A percentile compares a stretch with the other conserved stretches of the same genome.
phyloP scores from a whole-genome alignment of 164 flowering plant genomes.

The Aristolochia fimbriata region DNA sequence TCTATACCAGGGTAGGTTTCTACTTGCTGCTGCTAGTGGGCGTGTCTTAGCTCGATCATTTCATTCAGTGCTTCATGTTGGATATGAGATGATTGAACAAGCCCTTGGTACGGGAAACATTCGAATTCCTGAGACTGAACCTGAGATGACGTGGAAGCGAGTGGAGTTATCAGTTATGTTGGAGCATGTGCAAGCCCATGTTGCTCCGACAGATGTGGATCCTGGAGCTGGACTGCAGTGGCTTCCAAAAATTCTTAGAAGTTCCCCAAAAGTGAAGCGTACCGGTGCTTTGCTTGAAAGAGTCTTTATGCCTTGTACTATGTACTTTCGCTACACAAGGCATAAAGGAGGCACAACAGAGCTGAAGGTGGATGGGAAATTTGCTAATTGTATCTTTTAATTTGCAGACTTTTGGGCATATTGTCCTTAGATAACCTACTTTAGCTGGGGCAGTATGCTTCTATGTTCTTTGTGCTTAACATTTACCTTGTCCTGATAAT shows the following conservation, averaged over 20 bases:
- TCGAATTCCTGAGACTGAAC: constrained; percentile 59
- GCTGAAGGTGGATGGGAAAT: constrained; percentile 50
- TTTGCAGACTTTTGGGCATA: constrained; percentile 1
- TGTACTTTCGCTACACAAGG: constrained; percentile 96
- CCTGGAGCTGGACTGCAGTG: constrained; percentile 99
- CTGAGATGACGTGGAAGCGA: constrained; percentile 96
- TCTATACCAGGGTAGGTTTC: constrained; percentile 80
- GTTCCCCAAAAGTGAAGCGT: constrained; percentile 92
- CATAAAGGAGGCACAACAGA: constrained; percentile 98
- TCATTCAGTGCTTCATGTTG: constrained; percentile 91
- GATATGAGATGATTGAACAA: constrained; percentile 84
- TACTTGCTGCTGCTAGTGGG: constrained; percentile 98
- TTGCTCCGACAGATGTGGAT: constrained; percentile 99
- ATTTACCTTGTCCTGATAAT: not conserved
- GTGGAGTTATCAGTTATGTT: constrained; percentile 91
- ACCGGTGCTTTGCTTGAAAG: constrained; percentile 98
- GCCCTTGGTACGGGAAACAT: constrained; percentile 67
- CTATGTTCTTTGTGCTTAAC: not conserved
- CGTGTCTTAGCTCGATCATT: constrained; percentile 96
- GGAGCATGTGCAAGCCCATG: constrained; percentile 99
- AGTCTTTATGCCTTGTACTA: constrained; percentile 97
- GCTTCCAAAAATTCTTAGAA: constrained; percentile 91
- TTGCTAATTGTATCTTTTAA: not conserved
- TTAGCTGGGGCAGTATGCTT: no score
- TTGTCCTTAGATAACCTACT: no score